Conservation (phyloP, 495 filamentous ascomycete species). For the Daldinia caldariorum region DNA sequence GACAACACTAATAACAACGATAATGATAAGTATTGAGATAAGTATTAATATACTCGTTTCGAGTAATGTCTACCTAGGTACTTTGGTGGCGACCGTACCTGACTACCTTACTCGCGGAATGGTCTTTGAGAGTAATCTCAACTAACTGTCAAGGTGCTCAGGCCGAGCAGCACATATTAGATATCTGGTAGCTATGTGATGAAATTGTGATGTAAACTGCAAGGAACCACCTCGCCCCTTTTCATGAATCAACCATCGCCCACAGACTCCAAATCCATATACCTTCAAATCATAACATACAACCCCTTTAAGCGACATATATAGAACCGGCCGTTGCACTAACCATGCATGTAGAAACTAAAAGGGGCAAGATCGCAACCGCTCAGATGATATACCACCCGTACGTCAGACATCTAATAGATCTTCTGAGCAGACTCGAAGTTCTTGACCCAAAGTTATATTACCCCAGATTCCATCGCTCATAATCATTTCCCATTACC, state of each 20-base stretch:
- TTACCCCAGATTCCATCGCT: neutral
- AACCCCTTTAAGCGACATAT: neutral
- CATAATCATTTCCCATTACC: constrained; percentile 26
- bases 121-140: neutral
- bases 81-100: neutral
- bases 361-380: neutral
- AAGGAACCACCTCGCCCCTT: constrained; percentile 14
- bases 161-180: constrained; percentile 15
- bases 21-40: too few species aligned
- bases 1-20: too few species aligned
- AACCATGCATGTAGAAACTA: neutral
- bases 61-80: too few species aligned
- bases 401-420: neutral
- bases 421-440: neutral
- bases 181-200: constrained; percentile 1
- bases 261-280: constrained; percentile 16
- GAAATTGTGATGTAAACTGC: constrained; percentile 18
- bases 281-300: constrained; percentile 10
- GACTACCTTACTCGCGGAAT: neutral
- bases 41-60: too few species aligned
- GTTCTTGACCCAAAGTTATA: constrained; percentile 4
- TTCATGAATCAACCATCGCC: constrained; percentile 23
- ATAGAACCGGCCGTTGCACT: constrained; percentile 2
- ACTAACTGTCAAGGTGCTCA: constrained; percentile 4
- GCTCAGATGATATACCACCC: constrained; percentile 16